Evolutionary conservation across 2,329 filamentous ascomycete genomes (phyloP), one percentile per base, ranked within the genome.

Genomic region (Fusarium devonianum): DNA sequence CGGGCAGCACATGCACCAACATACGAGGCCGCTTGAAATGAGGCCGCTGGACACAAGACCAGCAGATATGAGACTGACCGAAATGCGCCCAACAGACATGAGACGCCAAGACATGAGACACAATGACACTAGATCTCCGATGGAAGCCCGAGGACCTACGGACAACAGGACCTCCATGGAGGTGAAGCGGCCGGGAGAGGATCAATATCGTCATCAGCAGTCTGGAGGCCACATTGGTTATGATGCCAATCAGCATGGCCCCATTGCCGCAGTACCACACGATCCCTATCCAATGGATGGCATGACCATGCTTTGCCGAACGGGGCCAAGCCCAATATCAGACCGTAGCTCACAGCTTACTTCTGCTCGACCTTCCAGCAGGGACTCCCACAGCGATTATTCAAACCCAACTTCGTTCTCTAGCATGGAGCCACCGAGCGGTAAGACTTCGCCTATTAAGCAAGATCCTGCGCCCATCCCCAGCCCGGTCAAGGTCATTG

Each of bases 241-340:
- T 37, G 82, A 85, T 49, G 60, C 70, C 28, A 77, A 75, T 46
- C 86, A 92, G 57, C 69, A 73, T 36, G 81, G 80, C 3, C 80
- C 86, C 17, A 83, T 90, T 51, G 79, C 85, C 4, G 74, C 84
- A 11, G 83, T 96, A 3, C 92, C 93, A 11, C 92, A 97, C 65
- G 95, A 97, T 63, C 91, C 94, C 8, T 97, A 97, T 69, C 92
- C 93, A 0, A 84, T 88, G 71, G 93, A 97, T 68, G 93, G 92
- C 4, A 97, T 97, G 92, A 97, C 93, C 0, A 96, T 97, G 84
- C 88, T 97, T 56, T 97, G 93, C 72, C 86, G 92, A 51, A 86
- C 89, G 28, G 88, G 86, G 5, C 82, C 89, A 33, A 88, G 86
- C 4, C 82, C 87, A 28, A 66, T 68, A 12, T 73, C 83, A 74